A percentile compares a stretch with the other conserved stretches of the same genome.
Evolutionary conservation across 345 rosid genomes (phyloP).

Genomic region (Eucalyptus caleyi): DNA sequence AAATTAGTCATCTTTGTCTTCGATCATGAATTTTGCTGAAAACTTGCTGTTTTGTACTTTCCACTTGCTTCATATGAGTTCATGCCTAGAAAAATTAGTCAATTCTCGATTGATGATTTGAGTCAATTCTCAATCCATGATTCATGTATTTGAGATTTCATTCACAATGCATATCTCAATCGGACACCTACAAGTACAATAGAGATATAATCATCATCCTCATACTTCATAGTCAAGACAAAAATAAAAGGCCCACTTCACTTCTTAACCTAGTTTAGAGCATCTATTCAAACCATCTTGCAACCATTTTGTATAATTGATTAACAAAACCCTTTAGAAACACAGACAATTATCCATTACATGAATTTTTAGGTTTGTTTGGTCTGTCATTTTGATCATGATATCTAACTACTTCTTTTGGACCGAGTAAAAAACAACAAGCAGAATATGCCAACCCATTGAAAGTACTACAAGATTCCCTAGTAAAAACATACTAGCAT

Average conservation of each 20-base stretch:
- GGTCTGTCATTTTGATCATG: background rate
- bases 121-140: background rate
- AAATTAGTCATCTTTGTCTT: background rate
- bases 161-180: background rate
- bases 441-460: background rate
- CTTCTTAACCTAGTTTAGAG: background rate
- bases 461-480: background rate
- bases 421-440: background rate
- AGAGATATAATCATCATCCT: background rate
- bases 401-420: background rate
- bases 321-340: background rate
- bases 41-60: background rate
- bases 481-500: background rate
- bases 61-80: background rate
- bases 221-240: background rate
- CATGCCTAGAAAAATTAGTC: background rate
- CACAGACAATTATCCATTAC: background rate
- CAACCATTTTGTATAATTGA: background rate
- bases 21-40: background rate
- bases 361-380: background rate
- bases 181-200: background rate
- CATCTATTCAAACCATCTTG: background rate
- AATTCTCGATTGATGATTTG: background rate
- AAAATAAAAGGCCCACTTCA: background rate
- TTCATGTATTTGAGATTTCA: background rate